Base-by-base conservation (phyloP, 2,329 filamentous ascomycete genomes). In the Diaporthe sp. region DNA sequence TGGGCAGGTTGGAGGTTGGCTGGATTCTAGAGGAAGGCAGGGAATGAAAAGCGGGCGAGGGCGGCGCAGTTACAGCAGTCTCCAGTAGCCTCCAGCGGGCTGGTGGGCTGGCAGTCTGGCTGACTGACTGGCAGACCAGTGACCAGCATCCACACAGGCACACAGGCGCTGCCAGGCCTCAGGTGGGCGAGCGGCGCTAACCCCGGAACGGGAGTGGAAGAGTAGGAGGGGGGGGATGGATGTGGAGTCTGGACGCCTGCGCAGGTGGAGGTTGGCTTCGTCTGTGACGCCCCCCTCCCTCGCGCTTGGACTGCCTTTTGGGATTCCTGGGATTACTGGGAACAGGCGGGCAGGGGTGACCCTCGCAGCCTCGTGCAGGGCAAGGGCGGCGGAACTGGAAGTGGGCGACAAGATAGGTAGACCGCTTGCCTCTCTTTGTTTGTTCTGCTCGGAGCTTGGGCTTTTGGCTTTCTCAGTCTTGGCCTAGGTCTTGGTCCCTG, bases 41-140 rank as follows among this genome's bases (percentile, higher is more conserved):
- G 65, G 65, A 42, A 55, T 55, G 65, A 68, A 70, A 70, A 70
- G 65, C 65, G 65, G 65, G 65, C 49, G 65, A 70, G 65, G 65
- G 65, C 65, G 65, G 65, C 65, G 65, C 49, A 70, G 65, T 34
- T 39, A 37, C 47, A 42, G 49, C 49, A 68, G 65, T 42, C 65
- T 68, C 47, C 63, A 68, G 63, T 34, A 47, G 25, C 39, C 63
- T 53, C 22, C 63, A 39, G 47, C 63, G 10, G 44, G 42, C 44
- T 13, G 28, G 63, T 34, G 44, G 44, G 44, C 44, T 63, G 34
- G 63, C 63, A 34, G 44, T n/a, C 28, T 63, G 34, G 63, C 63
- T 49, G 61, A 34, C 28, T 63, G 31, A 25, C 55, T 34, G 60
- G 60, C 42, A 47, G n/a, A 63, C 15, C 61, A 61, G 22, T 17